A percentile compares a stretch with the other conserved stretches of the same genome.
Conservation (phyloP, 2,329 filamentous ascomycete species). For the Ophiostoma ulmi region DNA sequence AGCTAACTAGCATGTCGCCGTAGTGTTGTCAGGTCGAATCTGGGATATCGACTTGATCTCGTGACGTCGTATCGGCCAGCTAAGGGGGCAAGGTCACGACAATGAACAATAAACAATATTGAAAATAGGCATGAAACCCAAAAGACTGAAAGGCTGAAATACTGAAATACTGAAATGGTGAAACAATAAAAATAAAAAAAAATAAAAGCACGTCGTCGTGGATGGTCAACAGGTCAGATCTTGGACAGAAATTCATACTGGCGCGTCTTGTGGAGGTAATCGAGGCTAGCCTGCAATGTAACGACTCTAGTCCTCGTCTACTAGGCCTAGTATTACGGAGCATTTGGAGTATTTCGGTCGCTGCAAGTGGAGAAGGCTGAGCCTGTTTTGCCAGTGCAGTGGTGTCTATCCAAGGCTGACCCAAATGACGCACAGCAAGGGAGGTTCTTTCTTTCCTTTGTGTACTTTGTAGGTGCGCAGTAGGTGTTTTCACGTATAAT, state of each 20-base stretch:
- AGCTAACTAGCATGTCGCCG: background rate
- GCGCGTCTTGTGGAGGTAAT: conserved; percentile 2
- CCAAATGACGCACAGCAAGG: conserved; percentile 1
- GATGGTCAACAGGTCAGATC: background rate
- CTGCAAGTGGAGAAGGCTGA: conserved; percentile 5
- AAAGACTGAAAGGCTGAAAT: no score
- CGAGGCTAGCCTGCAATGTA: background rate
- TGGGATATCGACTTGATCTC: background rate
- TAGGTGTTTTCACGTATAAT: background rate
- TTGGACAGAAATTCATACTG: conserved; percentile 15
- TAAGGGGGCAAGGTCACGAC: no score
- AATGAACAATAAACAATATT: background rate
- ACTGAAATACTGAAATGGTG: background rate
- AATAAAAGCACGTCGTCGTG: background rate
- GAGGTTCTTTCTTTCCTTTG: conserved; percentile 2
- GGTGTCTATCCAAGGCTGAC: background rate
- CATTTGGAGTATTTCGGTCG: background rate
- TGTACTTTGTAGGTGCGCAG: background rate
- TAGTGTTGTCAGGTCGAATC: background rate
- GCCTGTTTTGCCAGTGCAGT: background rate
- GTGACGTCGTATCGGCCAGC: background rate
- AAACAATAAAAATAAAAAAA: background rate
- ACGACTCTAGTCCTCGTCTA: background rate
- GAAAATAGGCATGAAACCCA: background rate
- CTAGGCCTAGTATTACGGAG: background rate